A percentile compares a stretch with the other conserved stretches of the same genome.
These are phyloP conservation scores for Phlebiopsis gigantea DNA, from an alignment of 768 basidiomycete genomes.

Conservation along the genomic window DNA sequence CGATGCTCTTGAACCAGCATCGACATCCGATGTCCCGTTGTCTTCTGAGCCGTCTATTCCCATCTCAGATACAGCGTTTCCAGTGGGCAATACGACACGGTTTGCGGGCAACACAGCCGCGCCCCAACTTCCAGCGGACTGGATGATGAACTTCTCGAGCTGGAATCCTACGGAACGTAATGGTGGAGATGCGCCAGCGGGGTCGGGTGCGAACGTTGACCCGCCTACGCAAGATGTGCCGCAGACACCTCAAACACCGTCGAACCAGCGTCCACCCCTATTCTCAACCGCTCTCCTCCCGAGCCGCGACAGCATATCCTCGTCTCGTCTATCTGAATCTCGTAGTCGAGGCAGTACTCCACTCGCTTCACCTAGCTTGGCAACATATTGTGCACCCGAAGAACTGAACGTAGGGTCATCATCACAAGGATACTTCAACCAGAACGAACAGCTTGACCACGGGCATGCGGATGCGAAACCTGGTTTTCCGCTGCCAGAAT, in stretches of 20 bases:
- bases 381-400: slow-evolving; percentile 35
- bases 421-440: slow-evolving; percentile 14
- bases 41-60: no score
- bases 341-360: slow-evolving; percentile 21
- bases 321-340: slow-evolving; percentile 1
- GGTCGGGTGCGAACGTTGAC: no score
- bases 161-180: slow-evolving; percentile 5
- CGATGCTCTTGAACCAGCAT: not conserved
- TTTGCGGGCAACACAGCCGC: not conserved
- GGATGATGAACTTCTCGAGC: slow-evolving; percentile 6
- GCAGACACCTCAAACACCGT: not conserved
- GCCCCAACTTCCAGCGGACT: not conserved
- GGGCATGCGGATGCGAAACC: not conserved
- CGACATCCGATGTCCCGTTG: no score
- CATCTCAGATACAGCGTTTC: no score
- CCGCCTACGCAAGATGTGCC: not conserved
- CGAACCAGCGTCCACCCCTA: slow-evolving; percentile 12
- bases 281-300: slow-evolving; percentile 21
- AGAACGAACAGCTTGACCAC: not conserved
- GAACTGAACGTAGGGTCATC: slow-evolving; percentile 26
- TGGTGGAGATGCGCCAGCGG: no score
- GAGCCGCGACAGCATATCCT: slow-evolving; percentile 7
- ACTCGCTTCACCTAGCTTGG: slow-evolving; percentile 29
- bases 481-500: slow-evolving; percentile 3
- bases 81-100: no score